Conservation (phyloP, 139 green algal genomes). For the Protoeuglena noctilucae region DNA sequence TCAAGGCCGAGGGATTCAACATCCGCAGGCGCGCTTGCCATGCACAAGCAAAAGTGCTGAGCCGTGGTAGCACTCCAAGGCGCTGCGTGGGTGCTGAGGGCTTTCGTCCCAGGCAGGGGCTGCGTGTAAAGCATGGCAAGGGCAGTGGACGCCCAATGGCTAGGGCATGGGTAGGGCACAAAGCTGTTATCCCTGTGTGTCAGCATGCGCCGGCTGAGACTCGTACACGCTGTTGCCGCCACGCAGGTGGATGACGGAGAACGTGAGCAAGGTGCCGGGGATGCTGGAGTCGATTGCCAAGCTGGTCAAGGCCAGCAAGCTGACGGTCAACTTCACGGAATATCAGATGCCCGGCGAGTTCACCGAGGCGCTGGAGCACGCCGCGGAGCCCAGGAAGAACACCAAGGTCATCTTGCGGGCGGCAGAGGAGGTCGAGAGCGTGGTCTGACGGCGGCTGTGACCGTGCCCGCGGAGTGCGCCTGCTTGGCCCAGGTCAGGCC, state of each 20-base stretch:
- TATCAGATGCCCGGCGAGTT: slow-evolving; percentile 59
- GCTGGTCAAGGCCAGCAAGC: slow-evolving; percentile 49
- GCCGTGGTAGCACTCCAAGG: neutral
- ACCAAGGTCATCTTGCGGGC: slow-evolving; percentile 52
- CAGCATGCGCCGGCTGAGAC: too few species aligned
- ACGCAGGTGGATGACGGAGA: slow-evolving; percentile 32
- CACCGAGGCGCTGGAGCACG: slow-evolving; percentile 57
- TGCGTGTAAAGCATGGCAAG: slow-evolving; percentile 24
- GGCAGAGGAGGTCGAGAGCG: neutral
- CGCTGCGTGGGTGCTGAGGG: neutral
- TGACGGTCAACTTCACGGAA: slow-evolving; percentile 17
- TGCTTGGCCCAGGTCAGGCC: too few species aligned
- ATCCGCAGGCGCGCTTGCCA: slow-evolving; percentile 18
- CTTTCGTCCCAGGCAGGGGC: slow-evolving; percentile 8
- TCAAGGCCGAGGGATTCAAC: slow-evolving; percentile 31
- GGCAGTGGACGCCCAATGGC: too few species aligned
- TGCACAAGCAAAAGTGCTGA: neutral
- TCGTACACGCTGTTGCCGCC: too few species aligned
- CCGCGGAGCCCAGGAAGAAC: slow-evolving; percentile 31
- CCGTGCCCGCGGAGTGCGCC: too few species aligned
- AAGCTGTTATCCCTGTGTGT: too few species aligned
- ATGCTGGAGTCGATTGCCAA: slow-evolving; percentile 48
- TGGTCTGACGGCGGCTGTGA: too few species aligned
- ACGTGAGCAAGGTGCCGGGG: slow-evolving; percentile 30
- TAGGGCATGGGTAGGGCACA: too few species aligned